Conservation (phyloP, 805 yeast species). For the Monosporozyma yasuniensis region DNA sequence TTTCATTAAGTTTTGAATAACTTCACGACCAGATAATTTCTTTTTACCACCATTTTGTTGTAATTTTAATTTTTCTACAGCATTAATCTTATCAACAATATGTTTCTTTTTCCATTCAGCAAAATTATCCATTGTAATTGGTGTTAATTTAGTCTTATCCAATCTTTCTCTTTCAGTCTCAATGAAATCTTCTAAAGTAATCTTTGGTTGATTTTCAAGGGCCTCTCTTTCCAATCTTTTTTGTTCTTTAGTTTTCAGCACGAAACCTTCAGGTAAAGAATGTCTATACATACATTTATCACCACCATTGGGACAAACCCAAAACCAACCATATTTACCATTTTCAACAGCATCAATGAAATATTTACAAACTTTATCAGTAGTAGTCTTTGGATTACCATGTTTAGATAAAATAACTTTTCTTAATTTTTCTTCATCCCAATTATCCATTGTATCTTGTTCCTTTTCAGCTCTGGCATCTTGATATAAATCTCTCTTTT, state of each 20-base stretch:
- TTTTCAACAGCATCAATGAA: constrained; percentile 96
- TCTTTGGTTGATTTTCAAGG: constrained; percentile 73
- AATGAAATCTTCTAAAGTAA: constrained; percentile 90
- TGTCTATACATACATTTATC: constrained; percentile 89
- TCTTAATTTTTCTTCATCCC: constrained; percentile 95
- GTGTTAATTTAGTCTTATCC: constrained; percentile 66
- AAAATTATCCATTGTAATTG: constrained; percentile 76
- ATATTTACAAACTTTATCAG: constrained; percentile 87
- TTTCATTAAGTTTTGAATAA: constrained; percentile 43
- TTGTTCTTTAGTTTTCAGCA: constrained; percentile 93
- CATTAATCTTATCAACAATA: constrained; percentile 43
- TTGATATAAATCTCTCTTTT: constrained; percentile 84
- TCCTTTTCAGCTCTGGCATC: constrained; percentile 69
- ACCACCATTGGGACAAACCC: constrained; percentile 95
- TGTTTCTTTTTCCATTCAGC: constrained; percentile 75
- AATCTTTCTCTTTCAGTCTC: constrained; percentile 86
- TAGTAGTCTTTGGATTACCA: constrained; percentile 88
- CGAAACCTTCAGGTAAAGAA: constrained; percentile 94
- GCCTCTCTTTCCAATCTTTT: constrained; percentile 82
- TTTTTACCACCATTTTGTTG: constrained; percentile 31
- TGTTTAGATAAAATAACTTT: constrained; percentile 82
- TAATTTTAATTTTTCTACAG: constrained; percentile 29
- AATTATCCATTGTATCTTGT: constrained; percentile 83
- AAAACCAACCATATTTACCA: constrained; percentile 97
- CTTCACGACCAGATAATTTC: constrained; percentile 58